Base-by-base conservation (phyloP, 2,329 filamentous ascomycete genomes). In the Beauveria australis region DNA sequence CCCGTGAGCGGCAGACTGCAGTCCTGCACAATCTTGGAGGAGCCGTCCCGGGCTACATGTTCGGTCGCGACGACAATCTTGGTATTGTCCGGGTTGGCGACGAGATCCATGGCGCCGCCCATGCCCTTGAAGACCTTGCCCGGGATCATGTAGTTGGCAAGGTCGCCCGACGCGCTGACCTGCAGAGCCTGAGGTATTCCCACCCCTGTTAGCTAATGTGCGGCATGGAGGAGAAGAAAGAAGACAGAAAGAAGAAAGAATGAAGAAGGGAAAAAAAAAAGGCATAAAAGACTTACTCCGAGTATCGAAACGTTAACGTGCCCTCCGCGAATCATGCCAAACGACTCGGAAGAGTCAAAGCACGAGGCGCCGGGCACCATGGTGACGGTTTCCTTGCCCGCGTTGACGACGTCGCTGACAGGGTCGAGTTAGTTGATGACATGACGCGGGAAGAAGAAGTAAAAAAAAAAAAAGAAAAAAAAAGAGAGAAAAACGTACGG, bases 131-230 rank as follows among this genome's bases (percentile, higher is more conserved):
- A 86, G 12, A 91, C 84, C 74, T 93, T 94, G 26, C 91, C 91
- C 0, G 91, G 91, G 64, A 95, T 89, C 88, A 94, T 94, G 79
- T 91, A 95, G 75, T 94, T 94, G 51, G 91, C 91, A 58, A 95
- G 75, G 70, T 95, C 91, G 28, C 91, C 91, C 2, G 82, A 79
- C 0, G 89, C 89, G 65, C 85, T 88, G 24, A 94, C 90, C 76
- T 95, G 89, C 65, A 93, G 84, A 2, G 90, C 88, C 71, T 68
- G n/a, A 9, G 49, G 28, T 14, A 4, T 33, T 12, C 30, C 30
- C 2, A 33, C 9, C 30, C 30, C 1, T 33, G 30, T 33, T 12
- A 33, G 30, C 12, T 33, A 9, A 10, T 30, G 28, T 30, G 28
- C 28, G 4, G 9, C 28, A 30, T 30, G 28, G 28, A 9, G 28